phyloP scores from a whole-genome alignment of 2,329 filamentous ascomycete species.

The Colletotrichum sp. region DNA sequence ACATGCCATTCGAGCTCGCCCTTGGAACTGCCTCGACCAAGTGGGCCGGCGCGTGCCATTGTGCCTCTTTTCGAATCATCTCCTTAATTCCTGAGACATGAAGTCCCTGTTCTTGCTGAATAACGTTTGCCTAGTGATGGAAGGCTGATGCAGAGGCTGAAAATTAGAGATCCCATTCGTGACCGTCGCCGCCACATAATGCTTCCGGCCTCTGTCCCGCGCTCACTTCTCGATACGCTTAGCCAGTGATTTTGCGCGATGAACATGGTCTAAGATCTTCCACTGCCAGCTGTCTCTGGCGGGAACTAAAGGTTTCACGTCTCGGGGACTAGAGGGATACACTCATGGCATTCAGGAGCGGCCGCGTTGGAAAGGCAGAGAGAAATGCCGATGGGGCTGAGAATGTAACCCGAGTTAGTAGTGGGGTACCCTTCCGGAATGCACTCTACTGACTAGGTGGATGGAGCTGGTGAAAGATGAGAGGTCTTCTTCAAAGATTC shows the following conservation, averaged over 20 bases:
- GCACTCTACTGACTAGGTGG: background rate
- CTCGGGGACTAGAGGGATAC: background rate
- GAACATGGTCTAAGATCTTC: background rate
- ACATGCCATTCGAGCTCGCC: background rate
- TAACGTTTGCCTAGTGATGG: background rate
- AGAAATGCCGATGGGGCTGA: background rate
- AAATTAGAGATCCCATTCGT: background rate
- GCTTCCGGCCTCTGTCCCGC: background rate
- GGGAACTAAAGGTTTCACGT: background rate
- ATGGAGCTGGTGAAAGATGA: background rate
- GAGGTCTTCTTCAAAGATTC: background rate
- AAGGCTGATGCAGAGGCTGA: background rate
- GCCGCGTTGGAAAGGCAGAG: background rate
- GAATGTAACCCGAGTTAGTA: background rate
- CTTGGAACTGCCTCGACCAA: background rate
- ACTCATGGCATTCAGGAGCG: background rate
- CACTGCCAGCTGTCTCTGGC: background rate
- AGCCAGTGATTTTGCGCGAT: background rate
- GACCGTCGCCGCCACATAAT: background rate
- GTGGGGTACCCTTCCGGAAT: background rate
- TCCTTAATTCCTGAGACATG: background rate
- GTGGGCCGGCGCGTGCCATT: background rate
- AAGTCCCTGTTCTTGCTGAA: background rate
- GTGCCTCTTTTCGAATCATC: background rate
- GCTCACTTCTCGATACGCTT: background rate